Percentiles rank a stretch among this genome's conserved stretches.
These are phyloP conservation scores for Apiospora koreana DNA, from an alignment of 2,329 filamentous ascomycete genomes.

Conservation along the genomic window DNA sequence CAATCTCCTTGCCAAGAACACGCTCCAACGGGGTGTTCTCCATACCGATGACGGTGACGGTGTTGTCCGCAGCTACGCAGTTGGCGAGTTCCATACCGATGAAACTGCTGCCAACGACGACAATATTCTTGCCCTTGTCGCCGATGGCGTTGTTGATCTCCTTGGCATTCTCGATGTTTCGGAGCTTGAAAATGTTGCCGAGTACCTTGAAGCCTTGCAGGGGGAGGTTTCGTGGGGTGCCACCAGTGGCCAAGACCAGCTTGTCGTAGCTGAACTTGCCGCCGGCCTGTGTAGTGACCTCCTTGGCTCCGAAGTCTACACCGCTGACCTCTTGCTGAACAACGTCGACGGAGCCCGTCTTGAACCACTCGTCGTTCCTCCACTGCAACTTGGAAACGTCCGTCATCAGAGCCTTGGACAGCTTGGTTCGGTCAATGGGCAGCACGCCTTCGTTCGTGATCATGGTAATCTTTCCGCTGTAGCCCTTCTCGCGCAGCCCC, in stretches of 20 bases:
- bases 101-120: conserved; percentile 89
- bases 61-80: conserved; percentile 75
- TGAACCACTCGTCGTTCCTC: conserved; percentile 78
- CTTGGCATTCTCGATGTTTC: conserved; percentile 75
- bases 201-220: conserved; percentile 84
- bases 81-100: conserved; percentile 98
- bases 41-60: conserved; percentile 86
- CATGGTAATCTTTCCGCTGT: conserved; percentile 76
- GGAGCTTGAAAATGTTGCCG: conserved; percentile 82
- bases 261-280: conserved; percentile 79
- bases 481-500: conserved; percentile 79
- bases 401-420: conserved; percentile 88
- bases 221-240: conserved; percentile 73
- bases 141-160: conserved; percentile 79
- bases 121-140: conserved; percentile 85
- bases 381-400: conserved; percentile 78
- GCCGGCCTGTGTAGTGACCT: conserved; percentile 73
- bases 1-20: conserved; percentile 81
- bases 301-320: conserved; percentile 75
- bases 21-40: conserved; percentile 82
- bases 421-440: conserved; percentile 90
- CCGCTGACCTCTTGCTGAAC: conserved; percentile 66
- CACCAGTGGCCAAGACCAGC: conserved; percentile 87
- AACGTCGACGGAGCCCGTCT: conserved; percentile 57
- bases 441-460: conserved; percentile 82